phyloP scores from a whole-genome alignment of 2,329 filamentous ascomycete species.

The Talaromyces sp. region DNA sequence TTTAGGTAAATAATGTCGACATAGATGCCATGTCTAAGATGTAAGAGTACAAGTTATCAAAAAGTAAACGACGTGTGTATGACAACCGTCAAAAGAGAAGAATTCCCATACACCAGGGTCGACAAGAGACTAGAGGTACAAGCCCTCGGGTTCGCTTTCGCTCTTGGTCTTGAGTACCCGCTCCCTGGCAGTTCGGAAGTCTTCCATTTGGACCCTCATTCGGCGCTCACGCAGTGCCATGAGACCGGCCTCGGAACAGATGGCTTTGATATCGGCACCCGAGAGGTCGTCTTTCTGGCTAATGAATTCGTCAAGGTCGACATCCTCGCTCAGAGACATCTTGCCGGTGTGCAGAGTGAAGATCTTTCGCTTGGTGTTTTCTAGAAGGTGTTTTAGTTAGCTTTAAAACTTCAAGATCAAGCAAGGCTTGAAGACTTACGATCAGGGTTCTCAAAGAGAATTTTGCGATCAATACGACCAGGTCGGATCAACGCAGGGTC shows the following conservation, averaged over 20 bases:
- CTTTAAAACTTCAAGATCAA: background rate
- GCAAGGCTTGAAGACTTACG: slow-evolving; percentile 41
- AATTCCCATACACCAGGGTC: background rate
- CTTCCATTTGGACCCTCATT: slow-evolving; percentile 98
- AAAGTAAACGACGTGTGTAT: background rate
- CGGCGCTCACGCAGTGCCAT: slow-evolving; percentile 89
- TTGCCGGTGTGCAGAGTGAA: slow-evolving; percentile 97
- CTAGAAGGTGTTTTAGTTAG: slow-evolving; percentile 19
- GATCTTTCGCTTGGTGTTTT: slow-evolving; percentile 96
- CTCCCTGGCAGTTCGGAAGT: slow-evolving; percentile 89
- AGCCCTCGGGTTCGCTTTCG: slow-evolving; percentile 93
- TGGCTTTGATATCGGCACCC: slow-evolving; percentile 97
- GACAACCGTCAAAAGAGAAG: background rate
- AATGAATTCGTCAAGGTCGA: slow-evolving; percentile 98
- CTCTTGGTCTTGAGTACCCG: slow-evolving; percentile 97
- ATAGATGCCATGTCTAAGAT: background rate
- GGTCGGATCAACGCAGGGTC: slow-evolving; percentile 95
- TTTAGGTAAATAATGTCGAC: background rate
- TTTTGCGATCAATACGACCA: slow-evolving; percentile 97
- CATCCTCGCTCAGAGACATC: slow-evolving; percentile 93
- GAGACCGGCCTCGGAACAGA: slow-evolving; percentile 93
- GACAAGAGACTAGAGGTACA: slow-evolving; percentile 74
- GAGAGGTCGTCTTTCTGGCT: slow-evolving; percentile 96
- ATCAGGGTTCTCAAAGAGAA: slow-evolving; percentile 70
- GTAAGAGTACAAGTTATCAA: slow-evolving; percentile 7